Conservation (phyloP, 768 basidiomycete genomes). For the Rhizopogon vulgaris region DNA sequence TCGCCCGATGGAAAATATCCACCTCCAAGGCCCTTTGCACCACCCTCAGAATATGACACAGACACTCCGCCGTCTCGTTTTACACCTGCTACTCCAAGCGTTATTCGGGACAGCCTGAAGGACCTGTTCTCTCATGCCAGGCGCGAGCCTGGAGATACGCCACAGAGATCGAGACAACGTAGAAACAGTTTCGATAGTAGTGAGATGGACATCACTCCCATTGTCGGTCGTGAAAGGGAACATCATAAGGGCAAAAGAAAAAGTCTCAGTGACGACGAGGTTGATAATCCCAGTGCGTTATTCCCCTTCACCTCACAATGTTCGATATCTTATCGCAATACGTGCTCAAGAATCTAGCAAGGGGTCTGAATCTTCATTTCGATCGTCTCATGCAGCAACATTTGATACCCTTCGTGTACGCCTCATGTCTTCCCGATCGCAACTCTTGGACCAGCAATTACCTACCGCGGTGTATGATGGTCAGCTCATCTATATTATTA, state of each 20-base stretch:
- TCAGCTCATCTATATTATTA: constrained; percentile 17
- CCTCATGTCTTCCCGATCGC: constrained; percentile 32
- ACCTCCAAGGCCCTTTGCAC: constrained; percentile 17
- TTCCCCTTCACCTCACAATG: constrained; percentile 5
- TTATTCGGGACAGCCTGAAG: constrained; percentile 53
- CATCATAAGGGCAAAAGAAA: constrained; percentile 45
- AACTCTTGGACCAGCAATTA: constrained; percentile 30
- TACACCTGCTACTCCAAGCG: constrained; percentile 32
- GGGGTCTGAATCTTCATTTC: constrained; percentile 31
- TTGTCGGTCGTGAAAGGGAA: constrained; percentile 34
- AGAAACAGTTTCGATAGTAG: constrained; percentile 57
- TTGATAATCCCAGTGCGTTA: constrained; percentile 48
- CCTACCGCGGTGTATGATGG: constrained; percentile 29
- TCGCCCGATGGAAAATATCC: constrained; percentile 24
- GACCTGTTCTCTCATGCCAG: constrained; percentile 62
- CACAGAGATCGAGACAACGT: constrained; percentile 45
- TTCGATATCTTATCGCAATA: constrained; percentile 2
- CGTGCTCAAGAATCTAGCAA: constrained; percentile 15
- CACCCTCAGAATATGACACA: constrained; percentile 23
- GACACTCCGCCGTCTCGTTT: constrained; percentile 9
- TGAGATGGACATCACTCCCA: constrained; percentile 52
- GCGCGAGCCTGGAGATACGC: constrained; percentile 59
- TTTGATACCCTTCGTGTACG: constrained; percentile 44
- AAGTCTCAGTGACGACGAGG: constrained; percentile 67
- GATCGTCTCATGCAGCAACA: constrained; percentile 38